Conservation (phyloP, 257 asterid species). For the Jaltomata sinuosa region DNA sequence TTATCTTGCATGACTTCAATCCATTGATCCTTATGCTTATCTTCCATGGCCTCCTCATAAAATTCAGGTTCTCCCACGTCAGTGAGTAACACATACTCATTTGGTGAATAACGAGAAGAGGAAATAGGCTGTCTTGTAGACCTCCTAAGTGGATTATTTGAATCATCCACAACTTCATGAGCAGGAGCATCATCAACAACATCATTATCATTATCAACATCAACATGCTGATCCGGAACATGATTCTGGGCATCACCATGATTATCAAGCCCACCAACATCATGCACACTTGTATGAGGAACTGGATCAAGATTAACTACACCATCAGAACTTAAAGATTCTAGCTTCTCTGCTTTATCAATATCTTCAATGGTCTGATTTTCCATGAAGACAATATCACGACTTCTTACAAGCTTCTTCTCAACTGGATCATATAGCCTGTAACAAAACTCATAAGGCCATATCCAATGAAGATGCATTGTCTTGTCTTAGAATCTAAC, state of each 20-base stretch:
- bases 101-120: background rate
- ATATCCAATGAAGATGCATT: background rate
- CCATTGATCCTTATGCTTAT: background rate
- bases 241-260: background rate
- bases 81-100: background rate
- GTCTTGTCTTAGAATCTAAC: background rate
- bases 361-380: too few species aligned
- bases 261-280: background rate
- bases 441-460: background rate
- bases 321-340: background rate
- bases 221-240: background rate
- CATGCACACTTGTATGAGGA: background rate
- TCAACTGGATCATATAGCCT: background rate
- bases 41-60: background rate
- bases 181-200: background rate
- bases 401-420: background rate
- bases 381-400: background rate
- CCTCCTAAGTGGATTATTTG: background rate
- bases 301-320: background rate
- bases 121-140: background rate
- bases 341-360: too few species aligned
- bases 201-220: too few species aligned
- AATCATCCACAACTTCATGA: background rate
- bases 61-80: too few species aligned
- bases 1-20: background rate